Percentiles rank a stretch among this genome's conserved stretches.
phyloP scores from a whole-genome alignment of 495 filamentous ascomycete species.

The Apiosordaria backusii region DNA sequence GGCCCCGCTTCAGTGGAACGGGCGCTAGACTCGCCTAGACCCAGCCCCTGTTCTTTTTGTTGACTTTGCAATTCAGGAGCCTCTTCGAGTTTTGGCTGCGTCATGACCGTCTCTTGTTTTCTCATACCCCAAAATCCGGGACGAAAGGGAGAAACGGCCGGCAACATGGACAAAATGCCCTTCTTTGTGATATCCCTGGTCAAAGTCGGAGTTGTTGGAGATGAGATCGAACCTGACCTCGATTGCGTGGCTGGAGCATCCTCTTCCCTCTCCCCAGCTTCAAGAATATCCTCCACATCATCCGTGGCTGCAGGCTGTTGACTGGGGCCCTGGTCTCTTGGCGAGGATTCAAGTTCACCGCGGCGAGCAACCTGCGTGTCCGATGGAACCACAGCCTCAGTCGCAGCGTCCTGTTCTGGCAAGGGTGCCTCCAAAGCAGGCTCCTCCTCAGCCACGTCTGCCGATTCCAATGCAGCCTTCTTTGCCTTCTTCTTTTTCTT shows the following conservation, averaged over 20 bases:
- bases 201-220: not conserved
- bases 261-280: not conserved
- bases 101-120: not conserved
- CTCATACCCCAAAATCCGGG: not conserved
- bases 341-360: not conserved
- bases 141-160: constrained; percentile 10
- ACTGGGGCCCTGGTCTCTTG: not conserved
- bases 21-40: constrained; percentile 22
- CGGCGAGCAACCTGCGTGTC: not conserved
- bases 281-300: not conserved
- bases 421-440: not conserved
- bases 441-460: constrained; percentile 17
- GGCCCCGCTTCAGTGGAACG: constrained; percentile 21
- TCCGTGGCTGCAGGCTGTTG: not conserved
- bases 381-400: not conserved
- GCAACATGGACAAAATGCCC: constrained; percentile 16
- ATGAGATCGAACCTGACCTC: not conserved
- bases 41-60: constrained; percentile 17
- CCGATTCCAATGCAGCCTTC: constrained; percentile 12
- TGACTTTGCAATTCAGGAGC: not conserved
- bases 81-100: not conserved
- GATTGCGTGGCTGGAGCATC: not conserved
- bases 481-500: constrained; percentile 34
- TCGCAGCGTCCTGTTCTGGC: not conserved
- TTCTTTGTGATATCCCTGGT: not conserved